Percentiles rank a stretch among this genome's conserved stretches.
Conservation (phyloP, 2,329 filamentous ascomycete genomes). For the Onygenales sp. region DNA sequence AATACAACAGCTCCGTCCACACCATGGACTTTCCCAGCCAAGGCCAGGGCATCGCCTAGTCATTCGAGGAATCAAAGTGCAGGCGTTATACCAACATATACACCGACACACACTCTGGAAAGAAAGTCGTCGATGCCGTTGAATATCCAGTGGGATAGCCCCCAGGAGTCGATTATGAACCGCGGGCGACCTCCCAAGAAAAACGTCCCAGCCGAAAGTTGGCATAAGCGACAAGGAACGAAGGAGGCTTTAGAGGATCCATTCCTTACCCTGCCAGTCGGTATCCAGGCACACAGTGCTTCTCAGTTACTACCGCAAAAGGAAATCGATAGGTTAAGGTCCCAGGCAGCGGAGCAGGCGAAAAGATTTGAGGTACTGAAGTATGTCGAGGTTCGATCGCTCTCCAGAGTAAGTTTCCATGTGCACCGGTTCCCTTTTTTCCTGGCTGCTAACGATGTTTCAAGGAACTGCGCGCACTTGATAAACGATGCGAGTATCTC, state of each 20-base stretch:
- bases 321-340: constrained; percentile 16
- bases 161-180: constrained; percentile 8
- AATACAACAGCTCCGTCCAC: neutral
- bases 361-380: constrained; percentile 18
- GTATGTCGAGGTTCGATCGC: constrained; percentile 15
- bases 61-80: constrained; percentile 2
- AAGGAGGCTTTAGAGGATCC: neutral
- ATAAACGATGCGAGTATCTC: constrained; percentile 69
- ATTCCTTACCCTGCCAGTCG: constrained; percentile 11
- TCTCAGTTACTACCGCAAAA: constrained; percentile 8
- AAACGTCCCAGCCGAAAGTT: constrained; percentile 1
- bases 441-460: constrained; percentile 1
- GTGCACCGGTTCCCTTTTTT: neutral
- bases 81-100: neutral
- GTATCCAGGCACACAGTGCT: constrained; percentile 13
- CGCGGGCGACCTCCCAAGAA: constrained; percentile 10
- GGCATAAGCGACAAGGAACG: neutral
- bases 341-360: constrained; percentile 17
- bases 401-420: constrained; percentile 16
- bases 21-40: neutral
- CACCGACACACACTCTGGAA: neutral
- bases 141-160: constrained; percentile 1
- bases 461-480: constrained; percentile 64
- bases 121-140: neutral
- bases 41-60: neutral